These are phyloP conservation scores for Candida sp. DNA, from an alignment of 1,139 yeast species.

Conservation along the genomic window DNA sequence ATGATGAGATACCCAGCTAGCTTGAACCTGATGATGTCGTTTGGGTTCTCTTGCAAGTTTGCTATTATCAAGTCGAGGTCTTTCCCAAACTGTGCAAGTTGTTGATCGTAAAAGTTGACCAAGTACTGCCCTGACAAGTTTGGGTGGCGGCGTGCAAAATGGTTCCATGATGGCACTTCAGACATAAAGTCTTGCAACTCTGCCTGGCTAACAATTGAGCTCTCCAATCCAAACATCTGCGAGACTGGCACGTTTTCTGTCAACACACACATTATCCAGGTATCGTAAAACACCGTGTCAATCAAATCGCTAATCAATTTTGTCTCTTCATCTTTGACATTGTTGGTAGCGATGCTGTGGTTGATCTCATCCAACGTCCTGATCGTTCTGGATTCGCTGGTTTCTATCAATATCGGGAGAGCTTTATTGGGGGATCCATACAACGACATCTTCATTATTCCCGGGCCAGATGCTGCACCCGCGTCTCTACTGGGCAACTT, in stretches of 20 bases:
- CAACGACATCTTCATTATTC: conserved; percentile 36
- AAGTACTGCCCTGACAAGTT: conserved; percentile 18
- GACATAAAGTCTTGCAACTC: conserved; percentile 14
- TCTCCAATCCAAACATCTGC: conserved; percentile 22
- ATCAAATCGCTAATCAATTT: conserved; percentile 32
- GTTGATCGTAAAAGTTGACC: conserved; percentile 16
- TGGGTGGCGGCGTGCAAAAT: conserved; percentile 28
- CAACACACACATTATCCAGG: conserved; percentile 39
- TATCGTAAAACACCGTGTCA: conserved; percentile 43
- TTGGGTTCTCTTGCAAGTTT: conserved; percentile 4
- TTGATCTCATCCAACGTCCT: conserved; percentile 19
- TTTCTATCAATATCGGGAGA: conserved; percentile 51
- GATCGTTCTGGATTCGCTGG: conserved; percentile 29
- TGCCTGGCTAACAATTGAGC: conserved; percentile 8
- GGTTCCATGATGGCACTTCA: conserved; percentile 30
- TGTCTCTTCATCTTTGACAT: conserved; percentile 5
- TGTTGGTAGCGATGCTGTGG: conserved; percentile 9
- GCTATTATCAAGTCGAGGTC: conserved; percentile 16
- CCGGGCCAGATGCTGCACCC: too few species aligned
- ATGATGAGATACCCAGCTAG: conserved; percentile 25
- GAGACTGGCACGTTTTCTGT: conserved; percentile 19
- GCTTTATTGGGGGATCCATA: conserved; percentile 45
- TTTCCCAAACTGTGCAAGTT: conserved; percentile 18
- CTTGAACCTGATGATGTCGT: conserved; percentile 17
- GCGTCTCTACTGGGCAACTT: conserved; percentile 26